These are phyloP conservation scores for Meyerozyma elateridarum DNA, from an alignment of 1,139 yeast species.

Conservation along the genomic window DNA sequence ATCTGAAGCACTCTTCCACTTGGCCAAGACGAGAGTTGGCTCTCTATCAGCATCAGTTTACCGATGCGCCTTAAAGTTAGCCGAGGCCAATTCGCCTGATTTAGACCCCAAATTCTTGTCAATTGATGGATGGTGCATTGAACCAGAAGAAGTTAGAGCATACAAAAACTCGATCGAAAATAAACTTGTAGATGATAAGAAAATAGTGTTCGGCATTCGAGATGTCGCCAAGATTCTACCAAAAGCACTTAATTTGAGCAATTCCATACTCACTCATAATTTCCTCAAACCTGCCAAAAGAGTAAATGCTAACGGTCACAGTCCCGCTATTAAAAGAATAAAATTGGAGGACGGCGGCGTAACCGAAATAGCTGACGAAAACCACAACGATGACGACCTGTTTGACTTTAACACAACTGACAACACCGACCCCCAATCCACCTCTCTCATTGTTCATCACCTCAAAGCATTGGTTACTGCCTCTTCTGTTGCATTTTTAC, in stretches of 20 bases:
- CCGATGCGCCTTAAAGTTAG: slow-evolving; percentile 47
- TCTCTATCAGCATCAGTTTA: slow-evolving; percentile 62
- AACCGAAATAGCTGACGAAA: slow-evolving; percentile 5
- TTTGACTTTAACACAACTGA: slow-evolving; percentile 13
- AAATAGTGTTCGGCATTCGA: slow-evolving; percentile 45
- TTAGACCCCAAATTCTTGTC: slow-evolving; percentile 25
- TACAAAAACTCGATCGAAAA: slow-evolving; percentile 29
- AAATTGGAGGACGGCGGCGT: slow-evolving; percentile 31
- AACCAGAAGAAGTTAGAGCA: slow-evolving; percentile 34
- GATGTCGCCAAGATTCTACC: slow-evolving; percentile 51
- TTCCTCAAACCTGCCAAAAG: slow-evolving; percentile 32
- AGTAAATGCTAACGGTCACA: slow-evolving; percentile 20
- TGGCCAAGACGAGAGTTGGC: slow-evolving; percentile 71
- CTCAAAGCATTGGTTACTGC: slow-evolving; percentile 26
- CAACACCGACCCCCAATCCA: slow-evolving; percentile 17
- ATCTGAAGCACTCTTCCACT: slow-evolving; percentile 54
- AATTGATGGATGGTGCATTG: slow-evolving; percentile 35
- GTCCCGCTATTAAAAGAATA: slow-evolving; percentile 28
- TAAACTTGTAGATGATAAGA: slow-evolving; percentile 35
- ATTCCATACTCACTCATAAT: slow-evolving; percentile 42
- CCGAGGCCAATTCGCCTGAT: slow-evolving; percentile 56
- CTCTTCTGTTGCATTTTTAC: slow-evolving; percentile 9
- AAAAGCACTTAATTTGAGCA: slow-evolving; percentile 39
- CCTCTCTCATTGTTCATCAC: slow-evolving; percentile 38
- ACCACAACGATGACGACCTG: slow-evolving; percentile 20